Conservation (phyloP, 2,329 filamentous ascomycete genomes). For the Cladosporium halotolerans region DNA sequence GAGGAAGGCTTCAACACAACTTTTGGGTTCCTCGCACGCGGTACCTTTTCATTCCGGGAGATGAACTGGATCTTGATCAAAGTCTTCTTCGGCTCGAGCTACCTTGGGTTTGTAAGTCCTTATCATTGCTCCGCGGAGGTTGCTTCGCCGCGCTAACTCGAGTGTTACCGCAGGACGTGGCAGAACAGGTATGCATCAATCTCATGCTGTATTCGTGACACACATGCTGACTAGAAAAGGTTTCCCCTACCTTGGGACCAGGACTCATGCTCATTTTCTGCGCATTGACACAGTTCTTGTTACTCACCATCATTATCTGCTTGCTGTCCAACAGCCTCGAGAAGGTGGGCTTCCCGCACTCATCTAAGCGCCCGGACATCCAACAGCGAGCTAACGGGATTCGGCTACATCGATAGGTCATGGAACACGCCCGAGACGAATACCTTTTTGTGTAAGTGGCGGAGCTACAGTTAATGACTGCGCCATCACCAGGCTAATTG, state of each 20-base stretch:
- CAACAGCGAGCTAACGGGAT: constrained; percentile 28
- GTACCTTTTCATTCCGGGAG: constrained; percentile 55
- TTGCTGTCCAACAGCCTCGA: constrained; percentile 70
- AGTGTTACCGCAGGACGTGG: constrained; percentile 35
- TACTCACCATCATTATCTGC: constrained; percentile 72
- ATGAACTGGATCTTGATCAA: constrained; percentile 75
- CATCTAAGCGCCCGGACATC: constrained; percentile 19
- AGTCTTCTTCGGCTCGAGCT: constrained; percentile 73
- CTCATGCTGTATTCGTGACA: not conserved
- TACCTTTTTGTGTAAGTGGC: constrained; percentile 65
- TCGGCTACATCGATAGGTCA: constrained; percentile 39
- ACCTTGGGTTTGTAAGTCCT: constrained; percentile 62
- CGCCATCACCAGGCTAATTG: constrained; percentile 16
- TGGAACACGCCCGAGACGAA: constrained; percentile 62
- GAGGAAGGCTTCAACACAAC: constrained; percentile 72
- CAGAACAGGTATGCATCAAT: constrained; percentile 37
- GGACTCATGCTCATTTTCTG: constrained; percentile 64
- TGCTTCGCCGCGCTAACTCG: not conserved
- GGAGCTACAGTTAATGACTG: constrained; percentile 2
- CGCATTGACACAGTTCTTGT: constrained; percentile 68
- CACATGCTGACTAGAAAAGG: constrained; percentile 19
- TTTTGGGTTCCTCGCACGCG: constrained; percentile 70
- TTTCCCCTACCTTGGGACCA: constrained; percentile 46
- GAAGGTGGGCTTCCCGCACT: constrained; percentile 37
- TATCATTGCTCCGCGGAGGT: not conserved